A percentile compares a stretch with the other conserved stretches of the same genome.
Evolutionary conservation across 169 alveolate species (phyloP).

Genomic region (Condylostoma magnum): DNA sequence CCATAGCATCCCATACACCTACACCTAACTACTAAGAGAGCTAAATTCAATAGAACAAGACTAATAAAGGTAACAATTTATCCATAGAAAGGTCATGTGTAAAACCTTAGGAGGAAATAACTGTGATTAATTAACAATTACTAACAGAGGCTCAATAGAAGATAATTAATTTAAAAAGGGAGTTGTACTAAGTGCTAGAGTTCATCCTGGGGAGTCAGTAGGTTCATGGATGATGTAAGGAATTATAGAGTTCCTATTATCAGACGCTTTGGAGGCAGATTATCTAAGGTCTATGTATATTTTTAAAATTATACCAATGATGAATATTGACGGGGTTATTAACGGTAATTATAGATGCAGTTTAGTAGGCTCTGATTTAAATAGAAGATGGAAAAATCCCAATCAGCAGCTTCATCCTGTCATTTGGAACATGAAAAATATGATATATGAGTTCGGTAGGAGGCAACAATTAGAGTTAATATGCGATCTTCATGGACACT

Average conservation of each 20-base stretch:
- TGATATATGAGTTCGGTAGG: constrained; percentile 37
- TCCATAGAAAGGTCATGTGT: constrained; percentile 69
- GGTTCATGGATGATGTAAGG: constrained; percentile 85
- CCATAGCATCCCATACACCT: constrained; percentile 71
- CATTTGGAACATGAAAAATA: constrained; percentile 50
- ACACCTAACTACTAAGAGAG: constrained; percentile 60
- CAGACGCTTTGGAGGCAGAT: constrained; percentile 66
- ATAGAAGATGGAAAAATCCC: constrained; percentile 81
- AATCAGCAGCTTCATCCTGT: constrained; percentile 69
- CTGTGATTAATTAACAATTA: constrained; percentile 81
- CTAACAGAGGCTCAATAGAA: constrained; percentile 45
- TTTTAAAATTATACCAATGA: constrained; percentile 83
- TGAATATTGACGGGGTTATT: constrained; percentile 87
- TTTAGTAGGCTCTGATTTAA: constrained; percentile 76
- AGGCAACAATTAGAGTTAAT: constrained; percentile 47
- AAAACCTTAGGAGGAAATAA: constrained; percentile 86
- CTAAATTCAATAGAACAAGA: constrained; percentile 54
- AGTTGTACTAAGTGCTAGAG: constrained; percentile 79
- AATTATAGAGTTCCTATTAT: constrained; percentile 67
- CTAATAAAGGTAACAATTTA: constrained; percentile 33
- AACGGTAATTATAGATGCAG: constrained; percentile 83
- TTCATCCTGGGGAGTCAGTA: constrained; percentile 90
- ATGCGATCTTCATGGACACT: constrained; percentile 80
- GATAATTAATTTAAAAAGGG: constrained; percentile 60
- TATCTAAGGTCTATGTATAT: constrained; percentile 67